Base-by-base conservation (phyloP, 2,329 filamentous ascomycete genomes). In the Blastomyces gilchristii region DNA sequence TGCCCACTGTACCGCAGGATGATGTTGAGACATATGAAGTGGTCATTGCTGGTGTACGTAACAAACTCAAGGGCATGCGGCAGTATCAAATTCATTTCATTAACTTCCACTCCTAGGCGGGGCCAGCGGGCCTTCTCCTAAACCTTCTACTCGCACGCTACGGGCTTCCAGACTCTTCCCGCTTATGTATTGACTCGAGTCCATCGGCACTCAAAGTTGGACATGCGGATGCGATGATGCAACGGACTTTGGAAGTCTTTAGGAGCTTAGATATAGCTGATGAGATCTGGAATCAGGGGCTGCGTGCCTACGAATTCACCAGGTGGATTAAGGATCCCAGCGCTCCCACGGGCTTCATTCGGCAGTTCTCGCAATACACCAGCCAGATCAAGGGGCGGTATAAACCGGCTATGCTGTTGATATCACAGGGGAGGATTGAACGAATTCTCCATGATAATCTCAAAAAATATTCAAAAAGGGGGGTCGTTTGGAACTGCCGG, bases 361-460 rank as follows among this genome's bases (percentile, higher is more conserved):
- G 58, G 14, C 58, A 59, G 43, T 59, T 59, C 25, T 59, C 58
- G 22, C 58, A 59, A 11, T 37, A 9, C 16, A 89, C 86, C 0
- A 85, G 86, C 37, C 72, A 77, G 31, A 73, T 78, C 11, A 59
- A 47, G 45, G 69, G 25, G 7, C 25, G 58, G 22, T 59, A 47
- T 22, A 49, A 49, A 37, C 58, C 43, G 16, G 70, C 1, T 89
- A 87, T 67, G 86, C 85, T 4, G 88, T 88, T 69, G 88, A 87
- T 60, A 86, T 87, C 0, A 81, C 88, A 90, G 71, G 88, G 87
- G 6, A 75, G 84, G 66, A 89, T 90, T 63, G 87, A 90, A 75
- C 80, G 85, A 16, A 85, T 88, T 50, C 85, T 90, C 67, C 85
- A 90, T 65, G 78, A 78, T 12, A 86, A 90, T 71, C 74, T 90